phyloP scores from a whole-genome alignment of 2,329 filamentous ascomycete species.

The Diplodia sapinea region DNA sequence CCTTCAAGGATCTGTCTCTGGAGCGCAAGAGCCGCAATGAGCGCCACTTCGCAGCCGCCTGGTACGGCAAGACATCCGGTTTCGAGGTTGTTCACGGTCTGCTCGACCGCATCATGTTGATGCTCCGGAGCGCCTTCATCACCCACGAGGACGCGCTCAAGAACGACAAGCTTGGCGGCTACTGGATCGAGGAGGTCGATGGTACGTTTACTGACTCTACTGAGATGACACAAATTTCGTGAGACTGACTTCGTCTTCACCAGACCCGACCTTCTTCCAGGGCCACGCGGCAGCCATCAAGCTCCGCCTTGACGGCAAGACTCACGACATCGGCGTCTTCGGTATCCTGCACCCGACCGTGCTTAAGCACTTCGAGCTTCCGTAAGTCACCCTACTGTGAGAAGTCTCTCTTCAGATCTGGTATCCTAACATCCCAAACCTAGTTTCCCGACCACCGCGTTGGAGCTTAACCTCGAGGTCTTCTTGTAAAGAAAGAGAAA shows the following conservation, averaged over 20 bases:
- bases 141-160: constrained; percentile 71
- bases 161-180: constrained; percentile 68
- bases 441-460: constrained; percentile 87
- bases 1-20: constrained; percentile 79
- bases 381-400: constrained; percentile 55
- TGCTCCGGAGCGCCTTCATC: constrained; percentile 85
- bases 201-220: constrained; percentile 54
- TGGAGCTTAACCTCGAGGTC: constrained; percentile 93
- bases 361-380: constrained; percentile 90
- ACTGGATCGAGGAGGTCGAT: constrained; percentile 94
- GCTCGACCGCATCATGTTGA: constrained; percentile 87
- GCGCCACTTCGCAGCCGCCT: constrained; percentile 93
- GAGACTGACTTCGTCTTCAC: background rate
- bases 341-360: constrained; percentile 94
- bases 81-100: constrained; percentile 97
- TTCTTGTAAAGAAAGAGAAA: constrained; percentile 67
- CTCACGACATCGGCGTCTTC: constrained; percentile 81
- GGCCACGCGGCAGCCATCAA: constrained; percentile 88
- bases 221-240: background rate
- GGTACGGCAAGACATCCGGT: constrained; percentile 90
- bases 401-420: background rate
- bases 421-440: constrained; percentile 29
- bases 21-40: constrained; percentile 93
- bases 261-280: constrained; percentile 85
- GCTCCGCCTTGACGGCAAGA: constrained; percentile 74